These are phyloP conservation scores for Talaromyces sp. DNA, from an alignment of 2,329 filamentous ascomycete genomes.

Conservation along the genomic window DNA sequence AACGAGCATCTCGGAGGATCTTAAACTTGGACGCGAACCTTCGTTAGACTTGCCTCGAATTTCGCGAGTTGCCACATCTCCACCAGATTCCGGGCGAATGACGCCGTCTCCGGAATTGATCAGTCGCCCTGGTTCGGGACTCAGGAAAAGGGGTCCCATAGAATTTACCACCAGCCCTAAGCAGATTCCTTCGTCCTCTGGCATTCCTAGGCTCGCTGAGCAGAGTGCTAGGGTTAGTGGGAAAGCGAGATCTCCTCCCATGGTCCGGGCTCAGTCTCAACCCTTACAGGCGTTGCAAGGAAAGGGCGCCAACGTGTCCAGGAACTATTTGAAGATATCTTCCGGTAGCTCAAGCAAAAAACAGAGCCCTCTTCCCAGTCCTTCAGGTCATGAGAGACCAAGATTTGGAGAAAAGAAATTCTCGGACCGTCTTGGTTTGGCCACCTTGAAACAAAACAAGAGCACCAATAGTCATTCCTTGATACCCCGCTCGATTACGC, in stretches of 20 bases:
- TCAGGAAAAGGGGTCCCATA: constrained; percentile 17
- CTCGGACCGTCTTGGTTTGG: constrained; percentile 66
- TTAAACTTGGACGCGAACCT: constrained; percentile 16
- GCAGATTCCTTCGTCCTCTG: constrained; percentile 32
- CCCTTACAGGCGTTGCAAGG: constrained; percentile 40
- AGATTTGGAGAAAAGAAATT: constrained; percentile 67
- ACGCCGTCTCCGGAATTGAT: constrained; percentile 19
- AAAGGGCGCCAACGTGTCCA: constrained; percentile 23
- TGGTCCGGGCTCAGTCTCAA: constrained; percentile 51
- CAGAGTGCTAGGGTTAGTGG: constrained; percentile 34
- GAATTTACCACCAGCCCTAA: constrained; percentile 22
- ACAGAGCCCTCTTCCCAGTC: constrained; percentile 23
- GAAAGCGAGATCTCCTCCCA: constrained; percentile 43
- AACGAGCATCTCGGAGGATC: constrained; percentile 26
- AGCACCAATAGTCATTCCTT: constrained; percentile 58
- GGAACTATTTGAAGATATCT: constrained; percentile 25
- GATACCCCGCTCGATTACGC: constrained; percentile 79
- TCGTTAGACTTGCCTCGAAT: constrained; percentile 16
- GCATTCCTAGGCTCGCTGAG: constrained; percentile 40
- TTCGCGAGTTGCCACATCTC: constrained; percentile 15
- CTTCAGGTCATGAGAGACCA: constrained; percentile 31
- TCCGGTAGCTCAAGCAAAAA: constrained; percentile 23
- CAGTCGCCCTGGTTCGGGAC: constrained; percentile 14
- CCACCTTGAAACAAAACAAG: constrained; percentile 58
- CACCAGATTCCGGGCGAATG: constrained; percentile 16